phyloP scores from a whole-genome alignment of 177 flowering plant species.

The Telopea speciosissima region DNA sequence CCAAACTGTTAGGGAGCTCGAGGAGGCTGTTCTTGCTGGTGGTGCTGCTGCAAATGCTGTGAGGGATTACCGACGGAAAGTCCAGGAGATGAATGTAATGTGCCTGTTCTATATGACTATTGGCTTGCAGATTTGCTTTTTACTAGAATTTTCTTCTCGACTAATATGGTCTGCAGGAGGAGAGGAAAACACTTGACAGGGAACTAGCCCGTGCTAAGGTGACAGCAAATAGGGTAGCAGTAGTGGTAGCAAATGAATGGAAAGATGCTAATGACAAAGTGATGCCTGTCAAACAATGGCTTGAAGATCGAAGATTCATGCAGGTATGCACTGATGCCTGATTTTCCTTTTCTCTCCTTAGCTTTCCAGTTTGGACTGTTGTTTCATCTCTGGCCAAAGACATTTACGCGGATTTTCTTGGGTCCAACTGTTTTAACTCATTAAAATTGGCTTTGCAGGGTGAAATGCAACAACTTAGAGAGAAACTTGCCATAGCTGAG shows the following conservation, averaged over 20 bases:
- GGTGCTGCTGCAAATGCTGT: constrained; percentile 96
- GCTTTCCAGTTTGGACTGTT: neutral
- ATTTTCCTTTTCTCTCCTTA: neutral
- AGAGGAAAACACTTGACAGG: constrained; percentile 65
- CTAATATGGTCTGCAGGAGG: constrained; percentile 41
- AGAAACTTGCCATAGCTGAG: constrained; percentile 70
- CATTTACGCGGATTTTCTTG: neutral
- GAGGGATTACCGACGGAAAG: constrained; percentile 79
- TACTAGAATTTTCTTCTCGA: neutral
- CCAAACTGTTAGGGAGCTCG: constrained; percentile 76
- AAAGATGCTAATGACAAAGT: constrained; percentile 82
- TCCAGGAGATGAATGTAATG: constrained; percentile 85
- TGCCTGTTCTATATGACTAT: constrained; percentile 6
- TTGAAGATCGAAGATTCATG: constrained; percentile 35
- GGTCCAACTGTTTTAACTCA: neutral
- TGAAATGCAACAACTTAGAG: constrained; percentile 86
- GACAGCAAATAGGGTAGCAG: constrained; percentile 75
- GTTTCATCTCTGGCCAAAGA: neutral
- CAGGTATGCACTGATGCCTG: constrained; percentile 35
- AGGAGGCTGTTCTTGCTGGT: constrained; percentile 93
- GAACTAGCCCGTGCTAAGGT: constrained; percentile 84
- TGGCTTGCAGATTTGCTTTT: neutral
- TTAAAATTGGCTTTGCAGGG: constrained; percentile 43
- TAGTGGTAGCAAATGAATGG: constrained; percentile 86
- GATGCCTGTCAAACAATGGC: constrained; percentile 67